phyloP scores from a whole-genome alignment of 2,329 filamentous ascomycete genomes.

The Penicillium sp. region DNA sequence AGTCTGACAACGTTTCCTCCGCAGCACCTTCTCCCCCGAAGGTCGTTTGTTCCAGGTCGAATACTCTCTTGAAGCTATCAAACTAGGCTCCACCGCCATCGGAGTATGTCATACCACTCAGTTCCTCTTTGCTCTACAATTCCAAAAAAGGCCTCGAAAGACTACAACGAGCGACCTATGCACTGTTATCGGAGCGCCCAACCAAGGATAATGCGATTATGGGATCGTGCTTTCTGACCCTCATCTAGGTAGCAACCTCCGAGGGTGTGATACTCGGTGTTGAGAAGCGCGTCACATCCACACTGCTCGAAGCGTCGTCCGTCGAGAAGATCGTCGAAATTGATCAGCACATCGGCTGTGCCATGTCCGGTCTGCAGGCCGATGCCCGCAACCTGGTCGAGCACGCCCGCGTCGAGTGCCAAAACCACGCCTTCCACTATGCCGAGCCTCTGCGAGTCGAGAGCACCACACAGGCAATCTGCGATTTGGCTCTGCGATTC shows the following conservation, averaged over 20 bases:
- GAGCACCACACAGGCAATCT: conserved; percentile 98
- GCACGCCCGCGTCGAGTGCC: conserved; percentile 94
- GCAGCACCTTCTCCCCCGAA: conserved; percentile 97
- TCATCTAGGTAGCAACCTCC: conserved; percentile 71
- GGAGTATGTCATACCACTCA: conserved; percentile 57
- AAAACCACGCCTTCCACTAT: conserved; percentile 98
- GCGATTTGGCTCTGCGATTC: conserved; percentile 91
- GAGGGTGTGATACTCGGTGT: conserved; percentile 95
- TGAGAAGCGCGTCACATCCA: conserved; percentile 97
- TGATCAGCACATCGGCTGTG: conserved; percentile 96
- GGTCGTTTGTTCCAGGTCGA: conserved; percentile 99
- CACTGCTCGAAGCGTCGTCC: conserved; percentile 92
- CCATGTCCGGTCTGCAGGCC: conserved; percentile 96
- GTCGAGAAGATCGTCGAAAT: conserved; percentile 99
- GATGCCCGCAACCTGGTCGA: conserved; percentile 97
- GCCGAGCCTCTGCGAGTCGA: conserved; percentile 92
- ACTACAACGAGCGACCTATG: background rate
- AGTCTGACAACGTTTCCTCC: conserved; percentile 23
- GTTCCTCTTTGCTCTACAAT: background rate
- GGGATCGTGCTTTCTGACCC: conserved; percentile 16
- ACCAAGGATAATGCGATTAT: background rate
- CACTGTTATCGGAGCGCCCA: background rate
- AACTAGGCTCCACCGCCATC: conserved; percentile 97
- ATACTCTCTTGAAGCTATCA: conserved; percentile 99
- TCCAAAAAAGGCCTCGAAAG: background rate